These are phyloP conservation scores for Ophiostoma ulmi DNA, from an alignment of 2,329 filamentous ascomycete species.

Conservation along the genomic window DNA sequence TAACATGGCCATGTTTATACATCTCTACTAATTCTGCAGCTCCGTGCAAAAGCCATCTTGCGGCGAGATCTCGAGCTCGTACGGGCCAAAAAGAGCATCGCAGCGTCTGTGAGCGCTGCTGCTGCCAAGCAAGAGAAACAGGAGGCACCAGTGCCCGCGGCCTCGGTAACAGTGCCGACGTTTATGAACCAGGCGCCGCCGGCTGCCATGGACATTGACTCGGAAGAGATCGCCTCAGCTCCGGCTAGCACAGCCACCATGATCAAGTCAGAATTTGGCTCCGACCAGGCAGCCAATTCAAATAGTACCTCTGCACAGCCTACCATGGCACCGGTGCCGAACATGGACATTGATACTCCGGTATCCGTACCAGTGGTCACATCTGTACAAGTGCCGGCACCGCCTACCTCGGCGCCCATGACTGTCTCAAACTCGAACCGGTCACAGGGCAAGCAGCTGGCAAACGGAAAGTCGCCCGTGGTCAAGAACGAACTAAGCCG, in stretches of 20 bases:
- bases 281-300: conserved; percentile 29
- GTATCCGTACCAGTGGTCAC: neutral
- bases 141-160: neutral
- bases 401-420: neutral
- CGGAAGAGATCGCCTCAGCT: conserved; percentile 20
- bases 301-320: neutral
- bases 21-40: conserved; percentile 31
- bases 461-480: conserved; percentile 16
- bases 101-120: conserved; percentile 19
- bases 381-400: neutral
- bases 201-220: conserved; percentile 34
- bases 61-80: conserved; percentile 48
- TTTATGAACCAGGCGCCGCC: conserved; percentile 28
- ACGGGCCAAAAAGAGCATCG: conserved; percentile 31
- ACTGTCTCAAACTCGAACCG: conserved; percentile 10
- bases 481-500: conserved; percentile 28
- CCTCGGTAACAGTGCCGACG: neutral
- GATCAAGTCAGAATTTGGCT: conserved; percentile 34
- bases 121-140: conserved; percentile 16
- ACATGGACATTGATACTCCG: conserved; percentile 49
- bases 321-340: conserved; percentile 48
- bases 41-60: conserved; percentile 51
- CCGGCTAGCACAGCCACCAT: conserved; percentile 25
- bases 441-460: neutral
- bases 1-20: too few species aligned